Base-by-base conservation (phyloP, 192 early-diverging fungal genomes). In the Dimargaris cristalligena region DNA sequence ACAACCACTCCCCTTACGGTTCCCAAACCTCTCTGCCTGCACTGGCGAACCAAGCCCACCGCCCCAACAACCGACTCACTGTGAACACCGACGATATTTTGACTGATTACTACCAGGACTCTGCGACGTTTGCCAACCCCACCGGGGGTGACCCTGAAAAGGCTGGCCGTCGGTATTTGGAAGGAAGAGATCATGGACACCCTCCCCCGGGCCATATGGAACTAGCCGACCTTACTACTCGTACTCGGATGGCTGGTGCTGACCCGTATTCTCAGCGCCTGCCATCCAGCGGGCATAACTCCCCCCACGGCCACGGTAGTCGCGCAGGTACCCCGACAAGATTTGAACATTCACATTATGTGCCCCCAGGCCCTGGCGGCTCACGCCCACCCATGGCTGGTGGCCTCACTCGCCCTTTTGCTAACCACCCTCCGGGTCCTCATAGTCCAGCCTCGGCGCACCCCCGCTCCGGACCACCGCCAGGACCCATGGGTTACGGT, bases 31-130 rank as follows among this genome's bases (percentile, higher is more conserved):
- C n/a, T n/a, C n/a, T n/a, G n/a, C n/a, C n/a, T n/a, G n/a, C n/a
- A n/a, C n/a, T n/a, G n/a, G n/a, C n/a, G n/a, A n/a, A n/a, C n/a
- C n/a, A n/a, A n/a, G n/a, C n/a, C n/a, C n/a, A 23, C 23, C 47
- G 47, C 9, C 47, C 4, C 13, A 23, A 48, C 47, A 48, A 48
- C 13, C 4, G 20, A 9, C 4, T 22, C 6, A 48, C 13, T 48
- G 47, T 48, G 20, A 48, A 48, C 47, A 22, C 47, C 23, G 47
- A 48, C 23, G 47, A 48, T n/a, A 48, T 48, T n/a, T 22, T 48
- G 9, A 13, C 18, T 13, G 47, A 48, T 23, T 48, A 48, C 23
- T 48, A 48, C 47, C 18, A 23, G 20, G 47, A 48, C 9, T 48
- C 47, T 6, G 4, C 47, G 9, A n/a, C 47, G 47, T 48, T 48